Conservation (phyloP, 139 green algal genomes). For the Tetradesmus lagerheimii region DNA sequence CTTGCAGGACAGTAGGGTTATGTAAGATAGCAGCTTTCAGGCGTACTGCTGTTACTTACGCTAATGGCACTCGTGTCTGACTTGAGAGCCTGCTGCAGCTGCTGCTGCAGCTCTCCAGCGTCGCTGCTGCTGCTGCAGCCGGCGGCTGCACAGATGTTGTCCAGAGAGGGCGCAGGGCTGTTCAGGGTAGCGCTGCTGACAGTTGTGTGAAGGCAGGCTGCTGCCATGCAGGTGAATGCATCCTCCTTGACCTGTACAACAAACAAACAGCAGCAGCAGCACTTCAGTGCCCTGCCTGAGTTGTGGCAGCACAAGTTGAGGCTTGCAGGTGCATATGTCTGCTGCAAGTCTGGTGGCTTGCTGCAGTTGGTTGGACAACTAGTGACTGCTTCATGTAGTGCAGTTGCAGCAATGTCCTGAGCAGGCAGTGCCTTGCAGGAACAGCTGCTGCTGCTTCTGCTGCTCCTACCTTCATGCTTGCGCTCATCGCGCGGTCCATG, state of each 20-base stretch:
- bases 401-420: too few species aligned
- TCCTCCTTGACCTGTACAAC: slow-evolving; percentile 15
- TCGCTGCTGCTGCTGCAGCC: slow-evolving; percentile 17
- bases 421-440: too few species aligned
- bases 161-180: background rate
- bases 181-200: background rate
- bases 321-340: too few species aligned
- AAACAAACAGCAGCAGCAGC: slow-evolving; percentile 1
- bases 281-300: too few species aligned
- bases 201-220: background rate
- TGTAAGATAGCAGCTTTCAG: too few species aligned
- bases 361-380: too few species aligned
- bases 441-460: too few species aligned
- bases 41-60: background rate
- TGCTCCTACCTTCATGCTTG: slow-evolving; percentile 28
- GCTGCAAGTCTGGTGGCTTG: too few species aligned
- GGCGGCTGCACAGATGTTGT: background rate
- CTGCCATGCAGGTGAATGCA: slow-evolving; percentile 3
- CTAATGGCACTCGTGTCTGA: background rate
- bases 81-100: background rate
- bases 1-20: background rate
- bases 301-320: too few species aligned
- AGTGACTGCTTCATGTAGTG: too few species aligned
- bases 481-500: slow-evolving; percentile 65
- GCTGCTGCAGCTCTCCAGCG: background rate